Evolutionary conservation across 140 eudicot genomes (phyloP), one percentile per base, ranked within the genome.

Genomic region (Cichorium intybus): DNA sequence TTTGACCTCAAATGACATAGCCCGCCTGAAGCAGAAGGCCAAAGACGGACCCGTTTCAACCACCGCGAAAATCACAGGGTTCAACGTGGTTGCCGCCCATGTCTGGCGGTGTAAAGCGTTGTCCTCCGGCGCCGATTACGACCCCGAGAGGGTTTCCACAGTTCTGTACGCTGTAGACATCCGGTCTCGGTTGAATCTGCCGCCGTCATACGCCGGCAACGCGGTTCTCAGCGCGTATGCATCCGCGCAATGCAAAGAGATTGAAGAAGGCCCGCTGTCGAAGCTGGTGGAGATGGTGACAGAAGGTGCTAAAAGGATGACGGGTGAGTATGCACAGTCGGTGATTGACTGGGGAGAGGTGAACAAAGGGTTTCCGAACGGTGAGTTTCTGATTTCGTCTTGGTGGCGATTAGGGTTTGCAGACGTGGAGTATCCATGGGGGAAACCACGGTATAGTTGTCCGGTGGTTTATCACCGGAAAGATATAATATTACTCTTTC

Each of bases 81-180:
- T 90, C 64, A 90, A 87, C 46, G 96, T 82, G 23, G 85, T 90
- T 10, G 71, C 96, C 3, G 94, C 97, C 20, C 90, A 79, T 43
- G 56, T 90, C 5, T 90, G 97, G 96, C 81, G 97, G 41, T 87
- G 97, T 84, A 87, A 84, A 59, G 97, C 97, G 15, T 75, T 90
- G 20, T 87, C 97, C 0, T 49, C 75, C 0, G 60, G 57, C 14
- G 7, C 41, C 1, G 33, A 52, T 5, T 54, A 56, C 37, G 60
- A 80, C 45, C 76, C 84, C 0, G 70, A 79, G 5, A 63, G 84
- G 24, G 56, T 29, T 4, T 90, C 96, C 26, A 78, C 85, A 0
- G 77, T 90, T 9, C 65, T 87, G 0, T 87, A 75, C 23, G 94
- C 90, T 0, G 84, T 87, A 2, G 85, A 90, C 51, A 78, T 90